Base-by-base conservation (phyloP, 495 filamentous ascomycete genomes). In the Talaromyces borbonicus region DNA sequence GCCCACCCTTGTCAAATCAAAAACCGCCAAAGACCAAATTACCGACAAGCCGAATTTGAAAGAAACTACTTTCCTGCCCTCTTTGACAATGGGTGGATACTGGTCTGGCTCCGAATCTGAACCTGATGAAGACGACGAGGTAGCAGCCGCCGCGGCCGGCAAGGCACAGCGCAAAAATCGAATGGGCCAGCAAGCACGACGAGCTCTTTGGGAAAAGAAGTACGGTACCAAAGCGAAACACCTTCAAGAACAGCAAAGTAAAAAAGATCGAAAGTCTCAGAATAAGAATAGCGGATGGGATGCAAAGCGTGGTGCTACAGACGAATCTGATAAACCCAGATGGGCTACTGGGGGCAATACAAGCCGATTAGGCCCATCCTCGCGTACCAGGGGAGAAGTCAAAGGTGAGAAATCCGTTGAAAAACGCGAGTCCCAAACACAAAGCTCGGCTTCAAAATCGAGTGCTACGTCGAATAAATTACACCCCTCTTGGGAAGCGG, bases 401-500 rank as follows among this genome's bases (percentile, higher is more conserved):
- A 30, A 15, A 15, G 11, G 16, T 18, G 15, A 6, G 23, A 19
- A 0, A 46, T 41, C n/a, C n/a, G 5, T 12, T 18, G 35, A 12
- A 30, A 44, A 5, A 29, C 25, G 15, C 16, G 19, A 29, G 23
- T 12, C 22, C 8, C 63, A 0, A 67, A 66, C 54, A 77, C 73
- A 75, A 52, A 85, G 7, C 31, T 35, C 31, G 12, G 5, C 26
- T 5, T 29, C 26, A 29, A n/a, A n/a, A n/a, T n/a, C n/a, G n/a
- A n/a, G n/a, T n/a, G 26, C 26, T 83, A 58, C 69, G 12, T 35
- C 58, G 1, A 78, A 78, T 0, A 55, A 81, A 5, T 59, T 97
- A 54, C 92, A 98, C 77, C 92, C 92, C 8, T 90, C 83, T 43
- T 98, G 92, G 92, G 83, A 87, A 63, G 92, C 92, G 5, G 85